A percentile compares a stretch with the other conserved stretches of the same genome.
Conservation (phyloP, 1,139 yeast species). For the Trichomonascaceae sp. region DNA sequence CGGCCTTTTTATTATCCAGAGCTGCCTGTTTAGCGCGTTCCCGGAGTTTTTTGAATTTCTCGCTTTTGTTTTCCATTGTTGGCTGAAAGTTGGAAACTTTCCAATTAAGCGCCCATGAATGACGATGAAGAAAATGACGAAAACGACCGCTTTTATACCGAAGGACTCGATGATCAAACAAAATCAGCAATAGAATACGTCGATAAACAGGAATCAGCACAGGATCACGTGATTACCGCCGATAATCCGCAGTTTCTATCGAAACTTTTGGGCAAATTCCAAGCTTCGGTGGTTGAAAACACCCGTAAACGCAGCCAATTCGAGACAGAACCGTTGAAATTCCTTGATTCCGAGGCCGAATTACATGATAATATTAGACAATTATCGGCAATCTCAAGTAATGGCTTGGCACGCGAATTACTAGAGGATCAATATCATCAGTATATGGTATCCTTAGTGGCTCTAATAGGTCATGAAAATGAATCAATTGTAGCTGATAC, state of each 20-base stretch:
- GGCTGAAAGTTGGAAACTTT: background rate
- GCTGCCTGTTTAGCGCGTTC: slow-evolving; percentile 15
- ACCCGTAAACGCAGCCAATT: slow-evolving; percentile 27
- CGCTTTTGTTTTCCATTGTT: slow-evolving; percentile 7
- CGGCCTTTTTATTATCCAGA: slow-evolving; percentile 4
- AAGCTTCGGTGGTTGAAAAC: slow-evolving; percentile 27
- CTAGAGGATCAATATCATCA: background rate
- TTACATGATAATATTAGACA: slow-evolving; percentile 29
- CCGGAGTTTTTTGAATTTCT: slow-evolving; percentile 18
- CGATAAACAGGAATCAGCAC: slow-evolving; percentile 18
- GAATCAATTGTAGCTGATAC: slow-evolving; percentile 29
- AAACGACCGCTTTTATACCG: slow-evolving; percentile 27
- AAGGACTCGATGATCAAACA: slow-evolving; percentile 24
- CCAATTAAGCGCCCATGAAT: slow-evolving; percentile 1
- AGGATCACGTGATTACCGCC: slow-evolving; percentile 10
- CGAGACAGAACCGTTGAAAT: slow-evolving; percentile 33
- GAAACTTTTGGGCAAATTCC: slow-evolving; percentile 23
- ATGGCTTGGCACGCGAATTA: background rate
- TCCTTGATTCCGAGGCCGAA: slow-evolving; percentile 28
- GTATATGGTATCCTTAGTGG: slow-evolving; percentile 3
- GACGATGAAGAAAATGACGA: slow-evolving; percentile 20
- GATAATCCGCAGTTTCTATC: slow-evolving; percentile 23
- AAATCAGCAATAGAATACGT: slow-evolving; percentile 24
- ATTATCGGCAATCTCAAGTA: slow-evolving; percentile 23
- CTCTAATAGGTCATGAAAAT: slow-evolving; percentile 28